phyloP scores from a whole-genome alignment of 116 monocot genomes.

The Trichopus zeylanicus region DNA sequence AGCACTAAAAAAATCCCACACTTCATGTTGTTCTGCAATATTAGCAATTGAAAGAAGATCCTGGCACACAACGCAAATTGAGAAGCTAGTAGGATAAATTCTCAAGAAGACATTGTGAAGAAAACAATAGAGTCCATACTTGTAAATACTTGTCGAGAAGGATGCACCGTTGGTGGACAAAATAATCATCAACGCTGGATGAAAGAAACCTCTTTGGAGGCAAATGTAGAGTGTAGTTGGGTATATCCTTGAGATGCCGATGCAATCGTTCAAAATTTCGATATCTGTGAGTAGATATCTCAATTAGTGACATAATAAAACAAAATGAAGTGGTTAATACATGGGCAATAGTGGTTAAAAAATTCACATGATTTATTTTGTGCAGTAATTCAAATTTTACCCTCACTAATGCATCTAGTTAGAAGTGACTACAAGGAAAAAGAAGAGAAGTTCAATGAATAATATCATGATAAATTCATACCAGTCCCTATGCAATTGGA shows the following conservation, averaged over 20 bases:
- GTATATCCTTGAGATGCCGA: slow-evolving; percentile 91
- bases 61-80: slow-evolving; percentile 24
- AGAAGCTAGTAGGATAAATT: neutral
- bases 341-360: no score
- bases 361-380: neutral
- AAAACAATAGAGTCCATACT: slow-evolving; percentile 36
- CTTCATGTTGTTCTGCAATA: slow-evolving; percentile 98
- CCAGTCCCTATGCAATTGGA: no score
- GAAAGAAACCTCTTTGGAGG: slow-evolving; percentile 97
- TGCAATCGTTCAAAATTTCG: slow-evolving; percentile 98
- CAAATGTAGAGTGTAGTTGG: slow-evolving; percentile 83
- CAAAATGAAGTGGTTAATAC: neutral
- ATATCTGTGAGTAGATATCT: slow-evolving; percentile 44
- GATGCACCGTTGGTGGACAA: slow-evolving; percentile 93
- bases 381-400: neutral
- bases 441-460: neutral
- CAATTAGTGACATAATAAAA: neutral
- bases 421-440: neutral
- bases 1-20: slow-evolving; percentile 92
- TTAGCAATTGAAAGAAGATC: slow-evolving; percentile 88
- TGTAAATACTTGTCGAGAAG: slow-evolving; percentile 98
- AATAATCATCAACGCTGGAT: slow-evolving; percentile 93
- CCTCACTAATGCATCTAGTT: neutral
- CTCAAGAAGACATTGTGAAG: neutral
- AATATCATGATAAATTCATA: no score